phyloP scores from a whole-genome alignment of 2,329 filamentous ascomycete species.

The Plenodomus lindquistii region DNA sequence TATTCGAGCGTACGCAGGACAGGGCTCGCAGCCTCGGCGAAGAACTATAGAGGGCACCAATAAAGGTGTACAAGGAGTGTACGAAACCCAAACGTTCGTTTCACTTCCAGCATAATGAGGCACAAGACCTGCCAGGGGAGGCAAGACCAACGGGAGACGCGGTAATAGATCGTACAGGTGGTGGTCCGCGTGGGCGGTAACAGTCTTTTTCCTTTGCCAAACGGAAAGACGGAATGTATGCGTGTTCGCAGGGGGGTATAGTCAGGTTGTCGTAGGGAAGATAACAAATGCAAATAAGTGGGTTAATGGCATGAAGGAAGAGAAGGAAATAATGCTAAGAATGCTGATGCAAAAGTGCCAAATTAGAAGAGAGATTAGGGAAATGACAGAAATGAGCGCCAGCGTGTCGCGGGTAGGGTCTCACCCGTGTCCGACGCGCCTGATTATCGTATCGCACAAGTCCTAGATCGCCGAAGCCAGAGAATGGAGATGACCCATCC shows the following conservation, averaged over 20 bases:
- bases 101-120: constrained; percentile 13
- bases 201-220: constrained; percentile 43
- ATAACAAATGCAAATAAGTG: constrained; percentile 16
- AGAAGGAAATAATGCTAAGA: constrained; percentile 29
- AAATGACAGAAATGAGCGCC: constrained; percentile 16
- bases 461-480: constrained; percentile 20
- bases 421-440: constrained; percentile 6
- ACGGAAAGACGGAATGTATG: constrained; percentile 18
- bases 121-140: constrained; percentile 6
- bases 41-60: constrained; percentile 21
- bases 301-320: constrained; percentile 14
- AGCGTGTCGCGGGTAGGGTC: neutral
- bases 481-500: constrained; percentile 7
- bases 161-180: constrained; percentile 32
- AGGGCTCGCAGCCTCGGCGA: constrained; percentile 12
- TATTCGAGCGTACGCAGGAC: constrained; percentile 7
- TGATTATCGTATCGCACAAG: constrained; percentile 21
- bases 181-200: constrained; percentile 48
- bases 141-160: constrained; percentile 7
- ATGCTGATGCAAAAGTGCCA: constrained; percentile 35
- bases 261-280: constrained; percentile 27
- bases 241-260: constrained; percentile 37
- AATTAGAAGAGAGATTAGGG: constrained; percentile 13
- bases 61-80: constrained; percentile 19
- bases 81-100: constrained; percentile 20